Evolutionary conservation across 139 green algal genomes (phyloP), one percentile per base, ranked within the genome.

Genomic region (Chlorella sp.): DNA sequence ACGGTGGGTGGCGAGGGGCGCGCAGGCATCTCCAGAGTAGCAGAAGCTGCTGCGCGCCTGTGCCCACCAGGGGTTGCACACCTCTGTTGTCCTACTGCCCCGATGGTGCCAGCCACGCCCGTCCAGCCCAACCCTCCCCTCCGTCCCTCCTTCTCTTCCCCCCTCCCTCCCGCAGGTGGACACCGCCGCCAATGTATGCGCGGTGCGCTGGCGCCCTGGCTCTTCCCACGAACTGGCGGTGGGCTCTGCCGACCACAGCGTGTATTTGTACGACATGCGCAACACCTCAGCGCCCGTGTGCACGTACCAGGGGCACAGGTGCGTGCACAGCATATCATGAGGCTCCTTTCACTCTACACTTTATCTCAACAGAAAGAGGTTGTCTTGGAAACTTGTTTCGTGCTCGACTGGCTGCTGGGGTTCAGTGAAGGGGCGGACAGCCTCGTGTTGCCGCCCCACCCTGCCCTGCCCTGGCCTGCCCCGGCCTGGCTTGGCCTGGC

Each of bases 131-230:
- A 57, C n/a, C n/a, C n/a, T 81, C n/a, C 15, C 73, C n/a, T 81
- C 75, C 34, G 22, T 18, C 2, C 21, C 9, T 78, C 4, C 37
- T 9, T 36, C 68, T 0, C 40, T 3, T 4, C 11, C 66, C 14
- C n/a, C 39, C 2, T 21, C 76, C 40, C 77, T 73, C 66, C 53
- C 40, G 21, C 89, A 92, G 30, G 93, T 99, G 19, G 90, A 95
- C 69, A 88, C 96, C 28, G 89, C 93, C 37, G 95, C 96, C 83
- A 98, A 99, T 89, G 96, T 99, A 81, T 99, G 97, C 95, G 95
- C 91, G 60, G 95, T 99, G 9, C 93, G 96, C 68, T 99, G 95
- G 91, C 94, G 92, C 80, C 97, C 97, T 0, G 80, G 37, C 2
- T 89, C 88, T 30, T 34, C 71, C 3, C 90, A 99, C 90, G 57